Evolutionary conservation across 495 filamentous ascomycete species (phyloP).

Genomic region (Penicillium bialowiezense): DNA sequence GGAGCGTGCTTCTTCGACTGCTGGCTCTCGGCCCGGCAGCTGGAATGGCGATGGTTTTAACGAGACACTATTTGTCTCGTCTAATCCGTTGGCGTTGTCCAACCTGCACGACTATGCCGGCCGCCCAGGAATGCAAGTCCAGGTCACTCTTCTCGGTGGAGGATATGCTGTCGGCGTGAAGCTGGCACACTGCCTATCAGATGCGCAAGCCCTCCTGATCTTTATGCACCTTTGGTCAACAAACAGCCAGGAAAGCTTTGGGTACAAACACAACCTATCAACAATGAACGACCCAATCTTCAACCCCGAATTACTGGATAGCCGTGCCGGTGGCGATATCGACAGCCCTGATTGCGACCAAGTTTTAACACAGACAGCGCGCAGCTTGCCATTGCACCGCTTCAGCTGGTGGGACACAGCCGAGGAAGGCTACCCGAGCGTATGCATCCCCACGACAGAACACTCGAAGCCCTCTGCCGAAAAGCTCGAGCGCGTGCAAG

Average conservation of each 20-base stretch:
- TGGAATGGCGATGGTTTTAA: constrained; percentile 11
- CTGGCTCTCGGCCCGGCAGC: constrained; percentile 6
- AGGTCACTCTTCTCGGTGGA: constrained; percentile 39
- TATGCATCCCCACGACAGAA: constrained; percentile 1
- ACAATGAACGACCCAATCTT: constrained; percentile 17
- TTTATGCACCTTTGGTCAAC: constrained; percentile 47
- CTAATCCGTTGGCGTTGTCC: neutral
- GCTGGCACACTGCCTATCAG: constrained; percentile 45
- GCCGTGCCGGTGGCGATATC: constrained; percentile 27
- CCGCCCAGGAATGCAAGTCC: constrained; percentile 32
- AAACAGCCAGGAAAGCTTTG: constrained; percentile 15
- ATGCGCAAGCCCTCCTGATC: constrained; percentile 42
- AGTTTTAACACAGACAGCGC: constrained; percentile 9
- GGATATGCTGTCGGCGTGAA: constrained; percentile 41
- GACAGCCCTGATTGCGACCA: constrained; percentile 19
- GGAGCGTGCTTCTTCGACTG: constrained; percentile 1
- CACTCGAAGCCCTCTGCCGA: constrained; percentile 1
- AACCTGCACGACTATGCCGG: constrained; percentile 4
- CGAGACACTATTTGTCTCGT: neutral
- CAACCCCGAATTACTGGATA: constrained; percentile 27
- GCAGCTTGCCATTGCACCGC: constrained; percentile 24
- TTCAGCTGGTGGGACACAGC: constrained; percentile 33
- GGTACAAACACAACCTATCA: neutral
- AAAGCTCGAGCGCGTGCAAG: constrained; percentile 5
- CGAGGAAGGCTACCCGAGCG: neutral